Conservation (phyloP, 23 red algal species). For the Chondrus crispus region DNA sequence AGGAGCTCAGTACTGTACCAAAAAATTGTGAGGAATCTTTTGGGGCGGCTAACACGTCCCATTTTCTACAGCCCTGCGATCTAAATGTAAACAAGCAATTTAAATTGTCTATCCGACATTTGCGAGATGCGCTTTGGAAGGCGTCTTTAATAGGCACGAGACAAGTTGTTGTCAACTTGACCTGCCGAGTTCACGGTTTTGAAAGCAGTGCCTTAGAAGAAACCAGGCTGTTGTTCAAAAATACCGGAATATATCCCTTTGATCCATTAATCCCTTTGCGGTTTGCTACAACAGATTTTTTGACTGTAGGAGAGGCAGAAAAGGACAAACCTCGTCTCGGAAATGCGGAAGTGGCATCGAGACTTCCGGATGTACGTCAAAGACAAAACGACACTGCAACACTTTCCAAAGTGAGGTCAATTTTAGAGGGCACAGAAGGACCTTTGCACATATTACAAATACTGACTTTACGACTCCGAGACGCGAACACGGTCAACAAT, state of each 20-base stretch:
- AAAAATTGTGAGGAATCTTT: neutral
- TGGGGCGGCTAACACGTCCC: neutral
- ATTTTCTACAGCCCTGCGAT: constrained; percentile 16
- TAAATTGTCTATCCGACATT: neutral
- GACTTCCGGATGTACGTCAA: too few relatives aligned
- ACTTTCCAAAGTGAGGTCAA: too few relatives aligned
- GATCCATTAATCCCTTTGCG: neutral
- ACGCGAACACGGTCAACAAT: too few relatives aligned
- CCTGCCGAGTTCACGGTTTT: neutral
- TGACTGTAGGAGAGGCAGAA: too few relatives aligned
- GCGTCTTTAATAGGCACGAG: neutral
- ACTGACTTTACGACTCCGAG: too few relatives aligned
- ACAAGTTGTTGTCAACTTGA: neutral
- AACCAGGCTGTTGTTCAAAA: neutral
- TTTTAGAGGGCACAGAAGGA: too few relatives aligned
- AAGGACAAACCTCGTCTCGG: too few relatives aligned
- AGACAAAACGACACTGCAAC: too few relatives aligned
- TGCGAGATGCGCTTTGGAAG: neutral
- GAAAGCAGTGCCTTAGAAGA: neutral
- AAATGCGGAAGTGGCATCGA: too few relatives aligned
- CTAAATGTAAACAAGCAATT: neutral
- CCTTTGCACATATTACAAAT: too few relatives aligned
- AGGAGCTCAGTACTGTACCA: too few relatives aligned
- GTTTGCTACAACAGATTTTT: too few relatives aligned
- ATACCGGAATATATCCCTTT: constrained; percentile 12